These are phyloP conservation scores for Beauveria asiatica DNA, from an alignment of 2,329 filamentous ascomycete genomes.

Conservation along the genomic window DNA sequence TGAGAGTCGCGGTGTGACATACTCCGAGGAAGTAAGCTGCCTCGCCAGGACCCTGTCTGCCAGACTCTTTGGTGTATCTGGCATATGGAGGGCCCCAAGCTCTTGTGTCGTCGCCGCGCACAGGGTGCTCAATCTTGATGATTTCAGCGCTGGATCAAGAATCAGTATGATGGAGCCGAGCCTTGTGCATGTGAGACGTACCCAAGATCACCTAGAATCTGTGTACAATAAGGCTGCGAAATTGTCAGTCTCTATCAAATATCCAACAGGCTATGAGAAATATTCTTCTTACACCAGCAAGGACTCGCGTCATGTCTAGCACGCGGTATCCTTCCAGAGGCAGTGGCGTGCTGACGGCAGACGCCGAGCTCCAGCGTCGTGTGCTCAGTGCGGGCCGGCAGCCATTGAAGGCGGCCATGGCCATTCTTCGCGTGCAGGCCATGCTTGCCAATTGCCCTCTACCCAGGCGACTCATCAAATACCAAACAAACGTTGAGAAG, in stretches of 20 bases:
- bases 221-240: slow-evolving; percentile 83
- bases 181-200: slow-evolving; percentile 35
- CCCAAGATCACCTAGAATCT: slow-evolving; percentile 94
- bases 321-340: slow-evolving; percentile 83
- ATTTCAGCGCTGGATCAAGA: slow-evolving; percentile 65
- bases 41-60: slow-evolving; percentile 66
- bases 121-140: slow-evolving; percentile 94
- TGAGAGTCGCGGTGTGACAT: slow-evolving; percentile 17
- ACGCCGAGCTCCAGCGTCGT: slow-evolving; percentile 8
- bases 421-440: neutral
- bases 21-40: slow-evolving; percentile 92
- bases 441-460: neutral
- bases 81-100: slow-evolving; percentile 97
- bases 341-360: slow-evolving; percentile 22
- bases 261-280: neutral
- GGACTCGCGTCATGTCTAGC: slow-evolving; percentile 90
- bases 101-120: slow-evolving; percentile 83
- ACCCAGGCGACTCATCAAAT: neutral
- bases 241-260: neutral
- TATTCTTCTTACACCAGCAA: slow-evolving; percentile 66
- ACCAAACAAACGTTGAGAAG: neutral
- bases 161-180: neutral
- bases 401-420: slow-evolving; percentile 5
- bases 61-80: slow-evolving; percentile 54
- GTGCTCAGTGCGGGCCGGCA: neutral